These are phyloP conservation scores for Triangularia verruculosa DNA, from an alignment of 2,329 filamentous ascomycete species.

Conservation along the genomic window DNA sequence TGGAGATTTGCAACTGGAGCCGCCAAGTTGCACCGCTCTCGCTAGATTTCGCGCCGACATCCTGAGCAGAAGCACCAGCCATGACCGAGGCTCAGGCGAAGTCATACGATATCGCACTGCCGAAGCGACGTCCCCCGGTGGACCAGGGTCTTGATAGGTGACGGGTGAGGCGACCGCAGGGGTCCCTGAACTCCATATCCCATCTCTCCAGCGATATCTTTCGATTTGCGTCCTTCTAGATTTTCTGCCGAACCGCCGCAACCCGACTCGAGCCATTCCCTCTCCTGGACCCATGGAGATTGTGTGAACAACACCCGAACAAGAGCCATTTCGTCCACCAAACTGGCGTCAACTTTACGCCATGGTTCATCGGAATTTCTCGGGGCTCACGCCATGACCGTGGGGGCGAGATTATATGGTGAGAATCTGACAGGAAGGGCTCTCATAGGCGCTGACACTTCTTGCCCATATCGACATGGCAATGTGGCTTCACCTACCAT, in stretches of 20 bases:
- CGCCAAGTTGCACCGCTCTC: not conserved
- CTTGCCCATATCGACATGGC: not conserved
- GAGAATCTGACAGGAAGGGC: not conserved
- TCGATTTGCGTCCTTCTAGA: slow-evolving; percentile 13
- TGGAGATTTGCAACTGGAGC: slow-evolving; percentile 1
- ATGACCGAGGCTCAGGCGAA: slow-evolving; percentile 15
- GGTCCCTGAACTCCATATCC: slow-evolving; percentile 1
- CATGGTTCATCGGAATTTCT: slow-evolving; percentile 13
- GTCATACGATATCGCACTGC: slow-evolving; percentile 18
- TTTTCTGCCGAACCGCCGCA: slow-evolving; percentile 11
- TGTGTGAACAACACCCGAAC: slow-evolving; percentile 4
- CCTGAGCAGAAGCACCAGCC: not conserved
- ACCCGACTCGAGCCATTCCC: not conserved
- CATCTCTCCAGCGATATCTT: slow-evolving; percentile 4
- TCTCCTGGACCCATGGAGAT: not conserved
- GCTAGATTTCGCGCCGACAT: not conserved
- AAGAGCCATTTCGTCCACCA: not conserved
- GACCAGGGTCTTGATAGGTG: slow-evolving; percentile 7
- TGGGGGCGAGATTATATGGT: not conserved
- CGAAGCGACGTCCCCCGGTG: slow-evolving; percentile 7
- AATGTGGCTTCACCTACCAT: not conserved
- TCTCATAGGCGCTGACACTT: not conserved
- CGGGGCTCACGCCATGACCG: not conserved
- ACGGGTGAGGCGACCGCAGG: slow-evolving; percentile 10
- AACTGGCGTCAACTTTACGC: not conserved